Evolutionary conservation across 2,329 filamentous ascomycete genomes (phyloP), one percentile per base, ranked within the genome.

Genomic region (Akanthomyces uredinophilus): DNA sequence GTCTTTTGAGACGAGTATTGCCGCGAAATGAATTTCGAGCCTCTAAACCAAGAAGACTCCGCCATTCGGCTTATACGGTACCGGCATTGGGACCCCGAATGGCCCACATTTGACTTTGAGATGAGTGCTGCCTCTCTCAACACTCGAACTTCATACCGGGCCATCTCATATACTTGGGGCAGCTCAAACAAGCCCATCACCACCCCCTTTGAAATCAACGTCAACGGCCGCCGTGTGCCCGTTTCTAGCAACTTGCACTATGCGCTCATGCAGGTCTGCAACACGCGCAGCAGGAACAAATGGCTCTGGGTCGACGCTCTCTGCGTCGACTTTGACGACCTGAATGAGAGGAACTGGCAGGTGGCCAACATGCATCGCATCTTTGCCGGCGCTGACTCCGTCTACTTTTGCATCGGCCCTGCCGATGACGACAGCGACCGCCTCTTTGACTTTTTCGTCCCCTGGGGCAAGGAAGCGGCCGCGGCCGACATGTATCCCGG

Each of bases 281-380:
- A 27, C 4, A 41, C 18, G 1, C 27, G 13, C 10, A 11, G 20
- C 27, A 5, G 14, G 7, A 41, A 47, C 24, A 55, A 16, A 3
- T 49, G 29, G 55, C 55, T 58, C 14, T 58, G 55, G 55, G 32
- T 58, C 16, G 43, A 58, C 20, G 29, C 55, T 14, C 43, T 58
- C 20, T 58, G 55, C 43, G 16, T 58, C 44, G 39, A 49, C 43
- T 29, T 16, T 5, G 37, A 22, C 6, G 43, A 47, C 29, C 29
- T 22, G 7, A 18, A 37, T 29, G 54, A 57, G 16, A 29, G 27
- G 43, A 47, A 24, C 54, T 39, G 54, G 54, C 54, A 57, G 43
- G 43, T 57, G 27, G 41, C 43, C 5, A 43, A 57, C 6, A 49
- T 47, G 54, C 27, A 39, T 11, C 18, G 41, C 27, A 27, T 57